These are phyloP conservation scores for Croton setiger DNA, from an alignment of 441 rosid genomes.

Conservation along the genomic window DNA sequence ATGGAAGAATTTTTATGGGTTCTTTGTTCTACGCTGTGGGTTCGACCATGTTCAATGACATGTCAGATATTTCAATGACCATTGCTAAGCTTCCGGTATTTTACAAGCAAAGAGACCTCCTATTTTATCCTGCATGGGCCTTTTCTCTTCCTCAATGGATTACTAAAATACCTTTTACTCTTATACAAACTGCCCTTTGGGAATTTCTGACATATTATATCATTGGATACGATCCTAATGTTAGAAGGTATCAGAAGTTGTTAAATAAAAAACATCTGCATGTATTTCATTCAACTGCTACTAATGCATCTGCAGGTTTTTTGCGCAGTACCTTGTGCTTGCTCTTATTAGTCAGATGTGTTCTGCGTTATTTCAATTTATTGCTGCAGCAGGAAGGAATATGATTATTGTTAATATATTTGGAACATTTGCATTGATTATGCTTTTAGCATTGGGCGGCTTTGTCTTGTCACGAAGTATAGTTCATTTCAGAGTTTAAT, in stretches of 20 bases:
- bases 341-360: slow-evolving; percentile 60
- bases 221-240: slow-evolving; percentile 66
- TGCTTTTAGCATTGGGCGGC: slow-evolving; percentile 65
- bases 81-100: slow-evolving; percentile 74
- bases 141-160: slow-evolving; percentile 75
- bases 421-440: slow-evolving; percentile 58
- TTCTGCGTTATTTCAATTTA: slow-evolving; percentile 57
- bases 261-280: neutral
- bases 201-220: slow-evolving; percentile 65
- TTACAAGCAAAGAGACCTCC: slow-evolving; percentile 72
- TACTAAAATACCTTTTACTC: slow-evolving; percentile 60
- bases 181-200: slow-evolving; percentile 63
- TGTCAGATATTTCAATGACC: slow-evolving; percentile 75
- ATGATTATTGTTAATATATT: slow-evolving; percentile 71
- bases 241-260: slow-evolving; percentile 47
- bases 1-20: slow-evolving; percentile 68
- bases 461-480: slow-evolving; percentile 66
- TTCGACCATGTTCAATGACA: slow-evolving; percentile 61
- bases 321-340: slow-evolving; percentile 64
- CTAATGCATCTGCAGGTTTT: slow-evolving; percentile 42
- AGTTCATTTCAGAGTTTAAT: neutral
- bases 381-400: slow-evolving; percentile 63
- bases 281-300: neutral
- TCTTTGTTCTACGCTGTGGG: slow-evolving; percentile 53
- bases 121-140: slow-evolving; percentile 76